Conservation (phyloP, 176 grass and related monocot genomes). For the Eleusine indica region DNA sequence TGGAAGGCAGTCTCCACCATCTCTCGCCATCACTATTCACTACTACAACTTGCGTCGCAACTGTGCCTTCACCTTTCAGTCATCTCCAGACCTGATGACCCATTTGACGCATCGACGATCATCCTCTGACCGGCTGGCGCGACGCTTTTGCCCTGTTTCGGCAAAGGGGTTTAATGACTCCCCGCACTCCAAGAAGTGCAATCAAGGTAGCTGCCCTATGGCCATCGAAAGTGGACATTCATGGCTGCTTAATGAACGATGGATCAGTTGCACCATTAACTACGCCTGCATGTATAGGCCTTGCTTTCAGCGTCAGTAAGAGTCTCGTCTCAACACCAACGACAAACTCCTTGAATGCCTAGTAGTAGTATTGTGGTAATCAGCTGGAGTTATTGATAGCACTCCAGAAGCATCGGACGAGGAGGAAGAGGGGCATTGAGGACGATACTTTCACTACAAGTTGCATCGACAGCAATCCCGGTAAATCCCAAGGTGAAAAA, state of each 20-base stretch:
- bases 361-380: too few relatives aligned
- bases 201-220: constrained; percentile 13
- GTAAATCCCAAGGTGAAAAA: neutral
- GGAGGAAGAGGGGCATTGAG: neutral
- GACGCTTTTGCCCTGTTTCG: constrained; percentile 2
- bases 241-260: constrained; percentile 7
- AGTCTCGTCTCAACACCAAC: neutral
- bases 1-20: too few relatives aligned
- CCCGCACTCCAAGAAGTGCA: constrained; percentile 19
- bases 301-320: neutral
- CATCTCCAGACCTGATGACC: too few relatives aligned
- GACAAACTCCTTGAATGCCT: neutral
- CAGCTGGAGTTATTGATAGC: neutral
- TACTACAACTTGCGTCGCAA: too few relatives aligned
- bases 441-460: neutral
- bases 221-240: constrained; percentile 34
- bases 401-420: neutral
- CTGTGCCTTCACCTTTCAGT: too few relatives aligned
- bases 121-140: neutral
- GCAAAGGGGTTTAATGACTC: neutral
- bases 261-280: constrained; percentile 31
- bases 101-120: neutral
- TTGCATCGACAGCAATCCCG: neutral
- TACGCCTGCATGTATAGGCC: neutral
- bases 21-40: too few relatives aligned